phyloP scores from a whole-genome alignment of 2,329 filamentous ascomycete species.

The Fusarium sp. region DNA sequence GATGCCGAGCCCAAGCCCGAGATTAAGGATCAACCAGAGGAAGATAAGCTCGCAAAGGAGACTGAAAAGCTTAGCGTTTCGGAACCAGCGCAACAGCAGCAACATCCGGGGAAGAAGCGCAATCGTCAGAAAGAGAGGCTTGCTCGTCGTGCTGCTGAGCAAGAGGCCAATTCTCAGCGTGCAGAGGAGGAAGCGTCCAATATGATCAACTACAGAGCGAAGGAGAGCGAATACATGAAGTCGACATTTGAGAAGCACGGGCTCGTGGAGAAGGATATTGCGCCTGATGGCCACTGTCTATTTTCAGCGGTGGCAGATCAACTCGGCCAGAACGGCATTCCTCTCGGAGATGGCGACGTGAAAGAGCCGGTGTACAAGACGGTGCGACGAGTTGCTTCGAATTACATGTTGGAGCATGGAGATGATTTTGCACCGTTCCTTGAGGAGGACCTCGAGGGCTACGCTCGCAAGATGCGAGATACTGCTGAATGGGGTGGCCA shows the following conservation, averaged over 20 bases:
- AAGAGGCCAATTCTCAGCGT: conserved; percentile 73
- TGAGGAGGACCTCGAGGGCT: conserved; percentile 80
- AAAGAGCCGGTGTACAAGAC: conserved; percentile 66
- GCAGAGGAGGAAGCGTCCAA: conserved; percentile 80
- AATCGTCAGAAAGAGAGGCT: conserved; percentile 93
- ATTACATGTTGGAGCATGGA: conserved; percentile 77
- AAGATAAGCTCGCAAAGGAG: conserved; percentile 31
- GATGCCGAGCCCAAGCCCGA: conserved; percentile 7
- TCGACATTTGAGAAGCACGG: conserved; percentile 70
- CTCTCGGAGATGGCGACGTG: conserved; percentile 47
- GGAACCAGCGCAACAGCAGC: conserved; percentile 14
- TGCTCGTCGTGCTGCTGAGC: conserved; percentile 87
- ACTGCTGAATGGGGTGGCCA: conserved; percentile 98
- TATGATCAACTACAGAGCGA: conserved; percentile 77
- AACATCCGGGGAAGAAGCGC: conserved; percentile 71
- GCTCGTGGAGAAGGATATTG: conserved; percentile 81
- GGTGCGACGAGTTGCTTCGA: conserved; percentile 77
- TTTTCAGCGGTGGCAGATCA: conserved; percentile 94
- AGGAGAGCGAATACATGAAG: conserved; percentile 78
- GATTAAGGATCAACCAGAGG: conserved; percentile 3
- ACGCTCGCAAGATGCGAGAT: conserved; percentile 80
- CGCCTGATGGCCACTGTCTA: conserved; percentile 92
- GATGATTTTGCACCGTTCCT: conserved; percentile 90
- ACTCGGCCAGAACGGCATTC: conserved; percentile 65
- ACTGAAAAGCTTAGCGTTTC: conserved; percentile 39